phyloP scores from a whole-genome alignment of 345 rosid species.

The Cardiospermum halicacabum region DNA sequence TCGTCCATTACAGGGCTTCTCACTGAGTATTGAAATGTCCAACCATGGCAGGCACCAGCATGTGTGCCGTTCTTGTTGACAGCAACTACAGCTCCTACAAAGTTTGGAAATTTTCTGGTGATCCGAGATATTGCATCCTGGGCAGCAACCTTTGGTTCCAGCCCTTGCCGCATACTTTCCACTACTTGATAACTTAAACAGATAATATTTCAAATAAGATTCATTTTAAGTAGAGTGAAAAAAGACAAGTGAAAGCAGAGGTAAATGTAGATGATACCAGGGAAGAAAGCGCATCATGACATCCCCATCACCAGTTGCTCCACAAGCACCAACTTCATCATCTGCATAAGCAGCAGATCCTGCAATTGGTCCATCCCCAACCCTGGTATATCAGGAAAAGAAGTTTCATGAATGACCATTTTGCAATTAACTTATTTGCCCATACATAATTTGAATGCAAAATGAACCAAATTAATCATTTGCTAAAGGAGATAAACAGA shows the following conservation, averaged over 20 bases:
- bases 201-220: background rate
- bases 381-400: conserved; percentile 44
- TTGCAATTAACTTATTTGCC: background rate
- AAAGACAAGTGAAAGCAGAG: background rate
- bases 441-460: background rate
- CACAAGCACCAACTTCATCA: conserved; percentile 90
- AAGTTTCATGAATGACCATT: conserved; percentile 2
- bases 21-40: conserved; percentile 90
- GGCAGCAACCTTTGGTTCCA: conserved; percentile 78
- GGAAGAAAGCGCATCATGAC: conserved; percentile 99
- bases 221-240: background rate
- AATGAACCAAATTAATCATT: background rate
- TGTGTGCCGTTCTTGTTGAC: conserved; percentile 65
- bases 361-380: conserved; percentile 89
- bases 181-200: conserved; percentile 79
- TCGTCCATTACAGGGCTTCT: conserved; percentile 53
- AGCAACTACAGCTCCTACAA: conserved; percentile 88
- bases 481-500: background rate
- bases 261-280: conserved; percentile 57
- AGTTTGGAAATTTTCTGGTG: conserved; percentile 62
- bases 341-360: conserved; percentile 92
- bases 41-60: conserved; percentile 89
- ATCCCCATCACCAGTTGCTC: conserved; percentile 97
- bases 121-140: conserved; percentile 80
- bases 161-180: conserved; percentile 89